A percentile compares a stretch with the other conserved stretches of the same genome.
Evolutionary conservation across 805 yeast species (phyloP).

Genomic region (Yarrowia bubula): DNA sequence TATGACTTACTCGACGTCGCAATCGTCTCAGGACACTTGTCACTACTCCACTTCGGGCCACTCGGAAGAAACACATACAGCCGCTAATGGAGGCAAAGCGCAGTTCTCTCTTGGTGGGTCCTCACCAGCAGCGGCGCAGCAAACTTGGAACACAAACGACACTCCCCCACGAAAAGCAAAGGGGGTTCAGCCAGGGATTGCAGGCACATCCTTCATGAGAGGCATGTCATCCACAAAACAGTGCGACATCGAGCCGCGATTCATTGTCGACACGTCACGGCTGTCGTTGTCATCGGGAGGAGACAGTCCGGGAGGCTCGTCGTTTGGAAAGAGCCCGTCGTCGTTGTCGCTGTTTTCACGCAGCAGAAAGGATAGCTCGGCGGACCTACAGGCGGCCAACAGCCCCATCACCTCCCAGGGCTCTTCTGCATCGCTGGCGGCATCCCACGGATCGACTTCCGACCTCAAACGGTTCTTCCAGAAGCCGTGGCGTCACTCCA

Average conservation of each 20-base stretch:
- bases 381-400: slow-evolving; percentile 34
- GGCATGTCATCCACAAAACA: slow-evolving; percentile 40
- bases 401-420: slow-evolving; percentile 33
- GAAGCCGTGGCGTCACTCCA: slow-evolving; percentile 40
- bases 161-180: slow-evolving; percentile 21
- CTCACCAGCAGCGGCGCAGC: slow-evolving; percentile 10
- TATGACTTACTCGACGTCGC: background rate
- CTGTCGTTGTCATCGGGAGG: slow-evolving; percentile 40
- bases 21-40: slow-evolving; percentile 13
- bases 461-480: slow-evolving; percentile 50
- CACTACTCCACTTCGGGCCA: slow-evolving; percentile 28
- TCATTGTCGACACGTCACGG: slow-evolving; percentile 76
- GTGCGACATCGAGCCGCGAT: slow-evolving; percentile 75
- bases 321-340: slow-evolving; percentile 32
- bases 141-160: slow-evolving; percentile 1
- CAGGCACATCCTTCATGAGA: slow-evolving; percentile 29
- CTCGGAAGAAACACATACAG: slow-evolving; percentile 16
- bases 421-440: slow-evolving; percentile 43
- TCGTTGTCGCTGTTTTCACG: slow-evolving; percentile 41
- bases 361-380: slow-evolving; percentile 40
- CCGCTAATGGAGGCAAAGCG: slow-evolving; percentile 1
- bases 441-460: slow-evolving; percentile 37
- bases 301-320: slow-evolving; percentile 28
- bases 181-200: slow-evolving; percentile 29
- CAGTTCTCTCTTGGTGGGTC: slow-evolving; percentile 24